Evolutionary conservation across 2,329 filamentous ascomycete genomes (phyloP).

Genomic region (Epichloe festucae): DNA sequence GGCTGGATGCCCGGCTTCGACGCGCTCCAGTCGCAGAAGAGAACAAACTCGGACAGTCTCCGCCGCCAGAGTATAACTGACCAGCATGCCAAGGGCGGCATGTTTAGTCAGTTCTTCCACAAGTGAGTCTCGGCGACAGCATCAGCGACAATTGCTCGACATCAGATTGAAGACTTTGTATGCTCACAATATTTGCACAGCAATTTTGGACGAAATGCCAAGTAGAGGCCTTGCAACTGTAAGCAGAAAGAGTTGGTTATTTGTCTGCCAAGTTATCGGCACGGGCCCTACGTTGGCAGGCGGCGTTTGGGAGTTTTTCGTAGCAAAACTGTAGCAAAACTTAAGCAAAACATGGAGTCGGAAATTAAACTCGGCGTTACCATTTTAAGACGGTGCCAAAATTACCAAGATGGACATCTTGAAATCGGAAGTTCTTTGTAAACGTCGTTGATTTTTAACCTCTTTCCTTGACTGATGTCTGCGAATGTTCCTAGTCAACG

Average conservation of each 20-base stretch:
- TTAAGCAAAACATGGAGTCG: not conserved
- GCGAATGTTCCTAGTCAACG: too few species aligned
- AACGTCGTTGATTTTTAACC: too few species aligned
- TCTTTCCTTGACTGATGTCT: too few species aligned
- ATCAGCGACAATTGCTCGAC: not conserved
- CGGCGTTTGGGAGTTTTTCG: not conserved
- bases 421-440: too few species aligned
- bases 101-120: slow-evolving; percentile 44
- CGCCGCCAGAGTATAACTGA: slow-evolving; percentile 43
- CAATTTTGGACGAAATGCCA: slow-evolving; percentile 22
- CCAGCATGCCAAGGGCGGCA: slow-evolving; percentile 34
- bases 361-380: too few species aligned
- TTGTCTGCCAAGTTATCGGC: not conserved
- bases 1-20: slow-evolving; percentile 36
- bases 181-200: slow-evolving; percentile 9
- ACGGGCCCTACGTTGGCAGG: not conserved
- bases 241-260: not conserved
- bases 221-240: slow-evolving; percentile 1
- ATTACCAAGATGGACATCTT: too few species aligned
- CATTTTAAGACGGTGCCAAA: too few species aligned
- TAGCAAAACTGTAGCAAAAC: not conserved
- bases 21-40: slow-evolving; percentile 37
- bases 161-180: not conserved
- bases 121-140: slow-evolving; percentile 30
- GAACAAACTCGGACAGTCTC: slow-evolving; percentile 29